Conservation (phyloP, 306 rosid genomes). For the Hippophae tibetana region DNA sequence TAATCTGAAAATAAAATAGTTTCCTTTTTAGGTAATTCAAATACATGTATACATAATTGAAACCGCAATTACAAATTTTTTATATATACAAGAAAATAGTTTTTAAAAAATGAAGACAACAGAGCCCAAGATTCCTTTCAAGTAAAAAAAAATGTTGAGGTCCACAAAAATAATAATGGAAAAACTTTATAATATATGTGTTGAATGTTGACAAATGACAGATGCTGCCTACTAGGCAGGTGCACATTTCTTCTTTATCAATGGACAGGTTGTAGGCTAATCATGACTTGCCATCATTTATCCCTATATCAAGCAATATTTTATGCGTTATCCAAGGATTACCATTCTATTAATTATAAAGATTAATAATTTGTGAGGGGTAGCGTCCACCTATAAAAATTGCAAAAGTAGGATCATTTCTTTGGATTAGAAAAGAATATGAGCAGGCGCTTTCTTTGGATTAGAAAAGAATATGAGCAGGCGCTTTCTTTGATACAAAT, state of each 20-base stretch:
- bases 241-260: constrained; percentile 10
- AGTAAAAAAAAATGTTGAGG: background rate
- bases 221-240: background rate
- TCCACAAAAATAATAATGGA: background rate
- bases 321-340: background rate
- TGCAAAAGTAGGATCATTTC: no score
- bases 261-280: constrained; percentile 9
- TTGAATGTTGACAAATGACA: constrained; percentile 2
- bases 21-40: no score
- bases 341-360: background rate
- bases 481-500: no score
- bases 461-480: no score
- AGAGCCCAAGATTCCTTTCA: constrained; percentile 16
- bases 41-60: no score
- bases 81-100: background rate
- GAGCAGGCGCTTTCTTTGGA: no score
- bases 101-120: background rate
- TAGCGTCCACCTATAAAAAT: no score
- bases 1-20: no score
- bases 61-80: no score
- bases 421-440: no score
- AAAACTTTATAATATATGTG: background rate
- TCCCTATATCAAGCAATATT: background rate
- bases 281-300: background rate
- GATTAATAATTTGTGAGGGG: background rate